Base-by-base conservation (phyloP, 495 filamentous ascomycete species). In the Xylaria scruposa region DNA sequence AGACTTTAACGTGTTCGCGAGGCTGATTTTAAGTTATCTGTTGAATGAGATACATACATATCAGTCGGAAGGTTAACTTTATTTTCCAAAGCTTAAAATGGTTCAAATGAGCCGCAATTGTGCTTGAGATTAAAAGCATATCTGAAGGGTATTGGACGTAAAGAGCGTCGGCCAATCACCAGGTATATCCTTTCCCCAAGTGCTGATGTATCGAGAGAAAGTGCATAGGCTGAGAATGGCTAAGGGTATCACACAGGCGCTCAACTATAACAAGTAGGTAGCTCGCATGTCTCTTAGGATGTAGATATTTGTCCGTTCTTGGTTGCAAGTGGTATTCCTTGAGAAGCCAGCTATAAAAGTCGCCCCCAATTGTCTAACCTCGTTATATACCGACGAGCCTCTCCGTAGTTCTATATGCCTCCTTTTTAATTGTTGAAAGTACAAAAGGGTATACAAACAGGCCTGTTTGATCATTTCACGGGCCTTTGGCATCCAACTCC, bases 391-490 rank as follows among this genome's bases (percentile, higher is more conserved):
- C 36, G 31, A 56, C 53, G 26, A 13, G 6, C 4, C 24, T 29
- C 24, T 29, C 24, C 15, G 4, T 56, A 17, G 12, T 56, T 29
- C 26, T 29, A 56, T 62, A 44, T 15, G 38, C 38, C 60, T 62
- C 60, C 33, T 62, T 62, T 40, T 40, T 12, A 62, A 38, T 62
- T 62, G 60, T 62, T 62, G 60, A 62, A 62, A 62, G 60, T 26
- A 26, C 60, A 15, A 42, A 62, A 42, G 36, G 33, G 60, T 44
- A 62, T 62, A 44, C 4, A 62, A 24, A 26, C 38, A 13, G 19
- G 5, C 54, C 13, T 15, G n/a, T 54, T 26, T 24, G 26, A 13
- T 54, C 3, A 51, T 17, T 31, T 13, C 15, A 56, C 3, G 17
- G 24, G 15, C 13, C 24, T 17, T 56, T 21, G 2, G 31, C 17